Conservation (phyloP, 2,329 filamentous ascomycete species). For the Botryosphaeria agaves region DNA sequence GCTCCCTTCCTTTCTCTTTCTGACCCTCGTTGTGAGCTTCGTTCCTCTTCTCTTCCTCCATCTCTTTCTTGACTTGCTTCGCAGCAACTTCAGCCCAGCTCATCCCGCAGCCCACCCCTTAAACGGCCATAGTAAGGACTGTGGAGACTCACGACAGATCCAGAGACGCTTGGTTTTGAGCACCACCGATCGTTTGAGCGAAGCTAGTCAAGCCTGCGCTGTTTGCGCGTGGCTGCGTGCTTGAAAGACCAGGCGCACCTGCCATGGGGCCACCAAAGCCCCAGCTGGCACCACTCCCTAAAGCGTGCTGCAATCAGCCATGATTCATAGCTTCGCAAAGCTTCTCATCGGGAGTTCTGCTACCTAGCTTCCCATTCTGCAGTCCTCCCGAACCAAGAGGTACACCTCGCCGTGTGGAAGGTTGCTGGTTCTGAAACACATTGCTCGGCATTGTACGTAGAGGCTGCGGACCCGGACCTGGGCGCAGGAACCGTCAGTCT, state of each 20-base stretch:
- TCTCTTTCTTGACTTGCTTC: no score
- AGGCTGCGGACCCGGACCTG: conserved; percentile 32
- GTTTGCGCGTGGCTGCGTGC: conserved; percentile 31
- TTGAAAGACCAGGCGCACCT: conserved; percentile 32
- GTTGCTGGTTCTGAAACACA: conserved; percentile 34
- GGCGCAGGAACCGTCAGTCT: conserved; percentile 5
- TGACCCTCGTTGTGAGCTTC: no score
- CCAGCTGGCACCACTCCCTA: conserved; percentile 39
- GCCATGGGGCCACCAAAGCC: conserved; percentile 38
- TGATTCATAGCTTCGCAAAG: conserved; percentile 1
- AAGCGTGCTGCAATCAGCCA: neutral
- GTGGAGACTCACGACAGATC: conserved; percentile 39
- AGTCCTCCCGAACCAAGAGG: conserved; percentile 30
- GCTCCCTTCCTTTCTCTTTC: no score
- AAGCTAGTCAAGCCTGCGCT: conserved; percentile 33
- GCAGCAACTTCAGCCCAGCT: no score
- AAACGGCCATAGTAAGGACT: no score
- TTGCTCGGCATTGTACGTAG: conserved; percentile 34
- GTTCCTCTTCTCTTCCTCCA: no score
- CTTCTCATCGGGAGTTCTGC: conserved; percentile 5
- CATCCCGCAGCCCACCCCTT: no score
- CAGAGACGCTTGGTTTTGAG: conserved; percentile 34
- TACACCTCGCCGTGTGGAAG: conserved; percentile 26
- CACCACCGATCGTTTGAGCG: conserved; percentile 37
- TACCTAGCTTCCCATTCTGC: conserved; percentile 38